Evolutionary conservation across 2,329 filamentous ascomycete species (phyloP).

Genomic region (Exophiala xenobiotica): DNA sequence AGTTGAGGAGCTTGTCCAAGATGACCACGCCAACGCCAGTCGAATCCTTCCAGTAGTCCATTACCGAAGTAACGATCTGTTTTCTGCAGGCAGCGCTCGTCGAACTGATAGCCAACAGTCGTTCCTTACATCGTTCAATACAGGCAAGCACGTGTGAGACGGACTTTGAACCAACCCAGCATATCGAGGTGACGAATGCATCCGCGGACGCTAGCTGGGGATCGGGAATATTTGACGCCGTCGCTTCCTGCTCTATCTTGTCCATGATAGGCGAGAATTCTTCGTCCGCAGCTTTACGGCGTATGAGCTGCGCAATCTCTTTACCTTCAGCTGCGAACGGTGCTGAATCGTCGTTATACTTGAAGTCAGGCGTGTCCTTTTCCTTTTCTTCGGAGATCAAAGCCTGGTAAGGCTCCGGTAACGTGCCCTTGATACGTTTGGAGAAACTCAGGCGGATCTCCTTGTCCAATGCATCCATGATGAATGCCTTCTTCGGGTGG

Average conservation of each 20-base stretch:
- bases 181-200: conserved; percentile 89
- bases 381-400: conserved; percentile 86
- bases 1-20: conserved; percentile 95
- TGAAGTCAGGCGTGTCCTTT: conserved; percentile 94
- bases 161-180: conserved; percentile 91
- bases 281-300: conserved; percentile 79
- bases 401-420: conserved; percentile 77
- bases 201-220: conserved; percentile 85
- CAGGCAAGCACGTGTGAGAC: conserved; percentile 93
- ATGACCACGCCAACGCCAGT: conserved; percentile 90
- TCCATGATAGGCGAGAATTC: conserved; percentile 81
- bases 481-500: conserved; percentile 90
- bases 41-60: conserved; percentile 90
- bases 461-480: conserved; percentile 86
- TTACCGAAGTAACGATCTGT: conserved; percentile 87
- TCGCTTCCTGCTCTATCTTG: conserved; percentile 76
- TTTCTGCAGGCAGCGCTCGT: conserved; percentile 72
- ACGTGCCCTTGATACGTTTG: conserved; percentile 89
- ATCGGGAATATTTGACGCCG: conserved; percentile 64
- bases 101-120: conserved; percentile 74
- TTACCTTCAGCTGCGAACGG: conserved; percentile 84
- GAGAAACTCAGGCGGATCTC: conserved; percentile 96
- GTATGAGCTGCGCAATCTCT: conserved; percentile 74
- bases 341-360: conserved; percentile 72
- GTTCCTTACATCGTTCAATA: conserved; percentile 91